Base-by-base conservation (phyloP, 352 stramenopile genomes). In the Globisporangium acanthophoron region DNA sequence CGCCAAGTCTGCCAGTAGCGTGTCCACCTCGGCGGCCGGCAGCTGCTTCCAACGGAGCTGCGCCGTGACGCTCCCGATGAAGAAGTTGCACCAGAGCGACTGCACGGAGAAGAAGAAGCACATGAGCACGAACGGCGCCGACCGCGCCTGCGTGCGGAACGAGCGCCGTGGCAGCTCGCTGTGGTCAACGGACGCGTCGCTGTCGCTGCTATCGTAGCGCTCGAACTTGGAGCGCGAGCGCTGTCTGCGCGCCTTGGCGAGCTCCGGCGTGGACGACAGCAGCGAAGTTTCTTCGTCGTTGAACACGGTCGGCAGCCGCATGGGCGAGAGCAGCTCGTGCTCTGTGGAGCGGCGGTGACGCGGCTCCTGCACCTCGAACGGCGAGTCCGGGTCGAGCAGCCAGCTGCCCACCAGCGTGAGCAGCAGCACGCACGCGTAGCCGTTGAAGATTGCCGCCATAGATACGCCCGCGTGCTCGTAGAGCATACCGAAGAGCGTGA, bases 71-170 rank as follows among this genome's bases (percentile, higher is more conserved):
- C 72, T 88, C 49, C 78, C 84, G 40, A 95, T 65, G 60, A 91
- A 93, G 61, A 92, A 92, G 59, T 94, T 94, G 57, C 80, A 90
- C 66, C 78, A 92, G 47, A 94, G 81, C n/a, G 71, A 76, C 43
- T 78, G 65, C 39, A 92, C 71, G 0, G 81, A 71, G 56, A 94
- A 93, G 62, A 88, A 85, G 45, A 87, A 69, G n/a, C 71, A 66
- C 33, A 90, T 76, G 31, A 89, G 68, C 52, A 92, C 24, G 67
- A 91, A 94, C 53, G 75, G 70, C 41, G 66, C 72, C 43, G 77
- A 92, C 21, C 70, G 57, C 43, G 90, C 65, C 50, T 94, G 78
- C 24, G 71, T 76, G 33, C 62, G 54, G 66, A 94, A 89, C 46
- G 80, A 92, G 29, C 74, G 72, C 44, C 69, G 70, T 66, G 72